phyloP scores from a whole-genome alignment of 352 stramenopile genomes.

The Phytophthora quininea region DNA sequence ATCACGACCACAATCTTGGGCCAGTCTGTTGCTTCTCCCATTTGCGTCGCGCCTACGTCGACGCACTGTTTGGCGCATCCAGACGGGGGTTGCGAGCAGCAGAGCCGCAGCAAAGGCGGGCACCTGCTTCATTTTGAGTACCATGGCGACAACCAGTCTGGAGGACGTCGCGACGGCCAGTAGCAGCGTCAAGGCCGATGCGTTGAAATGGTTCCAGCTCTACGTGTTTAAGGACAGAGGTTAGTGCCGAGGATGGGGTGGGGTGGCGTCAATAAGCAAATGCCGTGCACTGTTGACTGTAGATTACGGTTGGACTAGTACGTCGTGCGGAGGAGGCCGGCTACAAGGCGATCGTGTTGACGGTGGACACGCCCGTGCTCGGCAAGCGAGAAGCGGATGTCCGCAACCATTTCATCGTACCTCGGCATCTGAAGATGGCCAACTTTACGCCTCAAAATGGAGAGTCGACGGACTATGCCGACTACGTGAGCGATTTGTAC shows the following conservation, averaged over 20 bases:
- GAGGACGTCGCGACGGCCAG: conserved; percentile 62
- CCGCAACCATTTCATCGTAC: conserved; percentile 91
- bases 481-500: conserved; percentile 84
- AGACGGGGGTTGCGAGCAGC: conserved; percentile 89
- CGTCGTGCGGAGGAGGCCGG: conserved; percentile 89
- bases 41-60: conserved; percentile 92
- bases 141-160: conserved; percentile 52
- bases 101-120: conserved; percentile 83
- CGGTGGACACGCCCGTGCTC: conserved; percentile 95
- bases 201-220: conserved; percentile 94
- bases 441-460: conserved; percentile 34
- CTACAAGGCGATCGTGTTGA: conserved; percentile 94
- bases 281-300: conserved; percentile 16
- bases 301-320: conserved; percentile 93
- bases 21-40: conserved; percentile 86
- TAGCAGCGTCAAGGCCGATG: conserved; percentile 56
- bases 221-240: conserved; percentile 94
- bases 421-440: conserved; percentile 56
- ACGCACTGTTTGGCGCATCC: conserved; percentile 96
- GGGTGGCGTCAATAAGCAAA: not conserved
- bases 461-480: conserved; percentile 25
- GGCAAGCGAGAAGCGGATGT: conserved; percentile 95
- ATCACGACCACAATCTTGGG: conserved; percentile 93
- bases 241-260: conserved; percentile 21
- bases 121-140: conserved; percentile 93